Percentiles rank a stretch among this genome's conserved stretches.
Conservation (phyloP, 2,329 filamentous ascomycete genomes). For the Ophiostoma angusticollis region DNA sequence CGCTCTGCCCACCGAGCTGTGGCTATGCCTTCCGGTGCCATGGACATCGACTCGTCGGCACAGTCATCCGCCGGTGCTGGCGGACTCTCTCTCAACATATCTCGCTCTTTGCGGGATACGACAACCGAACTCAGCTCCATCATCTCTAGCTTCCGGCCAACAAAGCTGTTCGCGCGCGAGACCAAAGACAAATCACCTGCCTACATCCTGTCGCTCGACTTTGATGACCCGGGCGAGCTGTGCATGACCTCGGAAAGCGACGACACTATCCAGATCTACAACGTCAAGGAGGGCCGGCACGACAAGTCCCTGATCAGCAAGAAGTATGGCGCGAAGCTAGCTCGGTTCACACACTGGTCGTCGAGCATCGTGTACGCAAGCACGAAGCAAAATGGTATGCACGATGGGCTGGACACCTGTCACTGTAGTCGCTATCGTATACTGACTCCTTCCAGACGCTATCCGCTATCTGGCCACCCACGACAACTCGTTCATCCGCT, state of each 20-base stretch:
- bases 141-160: slow-evolving; percentile 64
- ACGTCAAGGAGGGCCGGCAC: slow-evolving; percentile 77
- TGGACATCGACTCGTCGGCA: slow-evolving; percentile 40
- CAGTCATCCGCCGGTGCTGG: slow-evolving; percentile 25
- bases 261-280: slow-evolving; percentile 91
- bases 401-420: too few species aligned
- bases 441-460: slow-evolving; percentile 40
- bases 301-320: slow-evolving; percentile 86
- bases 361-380: slow-evolving; percentile 90
- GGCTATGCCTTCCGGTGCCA: slow-evolving; percentile 39
- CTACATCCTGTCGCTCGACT: slow-evolving; percentile 81
- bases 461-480: slow-evolving; percentile 82
- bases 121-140: slow-evolving; percentile 64
- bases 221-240: slow-evolving; percentile 88
- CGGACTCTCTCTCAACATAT: slow-evolving; percentile 33
- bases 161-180: slow-evolving; percentile 54
- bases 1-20: background rate
- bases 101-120: slow-evolving; percentile 33
- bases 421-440: background rate
- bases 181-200: slow-evolving; percentile 41
- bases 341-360: slow-evolving; percentile 84
- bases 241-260: slow-evolving; percentile 86
- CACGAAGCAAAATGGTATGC: slow-evolving; percentile 82
- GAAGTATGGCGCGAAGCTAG: slow-evolving; percentile 91
- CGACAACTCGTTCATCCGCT: slow-evolving; percentile 92